phyloP scores from a whole-genome alignment of 2,329 filamentous ascomycete species.

The Fusarium sp. region DNA sequence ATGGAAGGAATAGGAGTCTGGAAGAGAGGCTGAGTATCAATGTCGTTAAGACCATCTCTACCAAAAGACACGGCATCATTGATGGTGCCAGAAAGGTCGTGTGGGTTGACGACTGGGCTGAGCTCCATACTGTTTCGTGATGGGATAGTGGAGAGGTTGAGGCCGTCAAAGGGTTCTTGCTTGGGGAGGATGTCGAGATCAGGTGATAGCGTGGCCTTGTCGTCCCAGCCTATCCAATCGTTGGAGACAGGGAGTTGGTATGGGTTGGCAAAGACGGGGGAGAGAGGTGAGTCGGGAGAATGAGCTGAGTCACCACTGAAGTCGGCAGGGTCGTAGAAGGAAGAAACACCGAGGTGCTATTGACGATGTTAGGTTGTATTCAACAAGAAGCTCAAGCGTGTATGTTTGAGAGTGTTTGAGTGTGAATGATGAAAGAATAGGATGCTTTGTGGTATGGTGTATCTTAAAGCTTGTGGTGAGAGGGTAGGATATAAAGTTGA shows the following conservation, averaged over 20 bases:
- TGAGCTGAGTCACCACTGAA: constrained; percentile 49
- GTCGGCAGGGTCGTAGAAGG: constrained; percentile 49
- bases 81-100: constrained; percentile 47
- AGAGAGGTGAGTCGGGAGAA: constrained; percentile 48
- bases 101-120: constrained; percentile 49
- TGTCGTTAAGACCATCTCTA: constrained; percentile 48
- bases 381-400: constrained; percentile 1
- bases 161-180: constrained; percentile 48
- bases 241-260: constrained; percentile 48
- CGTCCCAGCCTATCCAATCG: constrained; percentile 49
- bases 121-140: constrained; percentile 48
- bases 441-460: constrained; percentile 40
- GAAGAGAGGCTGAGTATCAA: constrained; percentile 48
- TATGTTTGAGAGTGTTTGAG: neutral
- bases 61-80: constrained; percentile 47
- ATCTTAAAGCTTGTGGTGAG: constrained; percentile 28
- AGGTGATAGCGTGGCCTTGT: constrained; percentile 48
- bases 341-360: constrained; percentile 43
- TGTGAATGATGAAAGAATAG: constrained; percentile 18
- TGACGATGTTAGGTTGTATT: constrained; percentile 38
- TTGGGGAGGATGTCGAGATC: constrained; percentile 47
- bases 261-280: constrained; percentile 47
- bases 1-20: constrained; percentile 48
- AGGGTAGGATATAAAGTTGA: constrained; percentile 40
- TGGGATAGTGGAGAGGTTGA: constrained; percentile 47